phyloP scores from a whole-genome alignment of 2,329 filamentous ascomycete species.

The Aspergillus sp. region DNA sequence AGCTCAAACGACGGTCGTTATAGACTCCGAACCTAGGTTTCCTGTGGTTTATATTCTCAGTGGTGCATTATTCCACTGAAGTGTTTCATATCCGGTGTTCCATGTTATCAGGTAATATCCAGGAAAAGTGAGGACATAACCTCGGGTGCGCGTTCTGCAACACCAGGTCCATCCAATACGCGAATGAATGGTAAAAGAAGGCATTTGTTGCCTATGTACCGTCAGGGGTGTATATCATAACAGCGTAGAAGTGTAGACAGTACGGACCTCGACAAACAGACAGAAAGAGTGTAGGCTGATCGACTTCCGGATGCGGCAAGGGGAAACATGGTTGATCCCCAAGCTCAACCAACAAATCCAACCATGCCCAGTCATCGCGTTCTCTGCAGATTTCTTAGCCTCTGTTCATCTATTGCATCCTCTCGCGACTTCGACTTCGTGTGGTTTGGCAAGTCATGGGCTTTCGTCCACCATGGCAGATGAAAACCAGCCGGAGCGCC shows the following conservation, averaged over 20 bases:
- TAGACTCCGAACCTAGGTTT: no score
- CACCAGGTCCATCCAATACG: neutral
- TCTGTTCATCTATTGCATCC: constrained; percentile 2
- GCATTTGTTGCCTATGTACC: neutral
- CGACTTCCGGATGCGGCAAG: constrained; percentile 19
- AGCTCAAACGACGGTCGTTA: no score
- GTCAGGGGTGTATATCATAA: neutral
- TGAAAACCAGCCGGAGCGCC: constrained; percentile 2
- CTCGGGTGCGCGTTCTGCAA: neutral
- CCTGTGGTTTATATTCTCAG: no score
- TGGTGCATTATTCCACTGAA: neutral
- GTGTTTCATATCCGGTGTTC: neutral
- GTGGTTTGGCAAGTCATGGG: neutral
- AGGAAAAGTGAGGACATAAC: neutral
- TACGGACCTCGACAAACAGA: neutral
- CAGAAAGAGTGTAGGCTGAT: constrained; percentile 2
- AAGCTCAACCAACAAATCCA: constrained; percentile 18
- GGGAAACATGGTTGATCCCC: constrained; percentile 17
- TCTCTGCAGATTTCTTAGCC: neutral
- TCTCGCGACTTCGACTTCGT: neutral
- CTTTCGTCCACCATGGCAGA: constrained; percentile 12
- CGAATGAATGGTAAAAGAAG: neutral
- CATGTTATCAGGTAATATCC: constrained; percentile 9
- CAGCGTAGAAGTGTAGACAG: neutral
- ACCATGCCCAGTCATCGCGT: neutral